Base-by-base conservation (phyloP, 2,329 filamentous ascomycete species). In the Endocalyx cinctus region DNA sequence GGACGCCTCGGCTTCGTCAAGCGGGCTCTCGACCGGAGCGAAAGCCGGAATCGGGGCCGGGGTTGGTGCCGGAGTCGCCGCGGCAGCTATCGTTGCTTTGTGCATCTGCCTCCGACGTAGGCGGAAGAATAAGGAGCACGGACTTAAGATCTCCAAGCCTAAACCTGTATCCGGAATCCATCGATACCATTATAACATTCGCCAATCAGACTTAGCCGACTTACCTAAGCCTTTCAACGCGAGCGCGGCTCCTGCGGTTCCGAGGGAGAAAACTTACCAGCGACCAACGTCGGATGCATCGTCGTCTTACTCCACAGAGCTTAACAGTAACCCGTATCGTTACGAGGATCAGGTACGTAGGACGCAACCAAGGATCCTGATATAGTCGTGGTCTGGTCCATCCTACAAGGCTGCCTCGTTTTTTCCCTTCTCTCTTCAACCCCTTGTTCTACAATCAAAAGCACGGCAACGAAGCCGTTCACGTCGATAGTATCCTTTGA, bases 291-390 rank as follows among this genome's bases (percentile, higher is more conserved):
- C 47, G 1, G 26, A 40, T 12, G 35, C 36, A 4, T 45, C 48
- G 23, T 48, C 48, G 15, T 42, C 42, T 7, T 54, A 51, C n/a
- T 39, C 35, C 16, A 39, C 39, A 14, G 47, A 52, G 19, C 59
- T 76, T 27, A 72, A 77, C 43, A 59, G 68, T 48, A 66, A 67
- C 39, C 65, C 70, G 4, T 64, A 69, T 38, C 64, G 71, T 26
- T 78, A 78, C 42, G 74, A 78, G 52, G 74, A 78, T 42, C 72
- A 77, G 71, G 47, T 72, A 15, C 72, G 72, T 17, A 60, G 71
- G 27, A 61, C 67, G 38, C 62, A 67, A 29, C 74, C 74, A 10
- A 59, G 63, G 35, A 47, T 41, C n/a, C 52, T 55, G 52, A 50
- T 55, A 35, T 55, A 39, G 42, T 23, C 20, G n/a, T 23, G 20